These are phyloP conservation scores for Amanita jacksonii DNA, from an alignment of 768 basidiomycete genomes.

Conservation along the genomic window DNA sequence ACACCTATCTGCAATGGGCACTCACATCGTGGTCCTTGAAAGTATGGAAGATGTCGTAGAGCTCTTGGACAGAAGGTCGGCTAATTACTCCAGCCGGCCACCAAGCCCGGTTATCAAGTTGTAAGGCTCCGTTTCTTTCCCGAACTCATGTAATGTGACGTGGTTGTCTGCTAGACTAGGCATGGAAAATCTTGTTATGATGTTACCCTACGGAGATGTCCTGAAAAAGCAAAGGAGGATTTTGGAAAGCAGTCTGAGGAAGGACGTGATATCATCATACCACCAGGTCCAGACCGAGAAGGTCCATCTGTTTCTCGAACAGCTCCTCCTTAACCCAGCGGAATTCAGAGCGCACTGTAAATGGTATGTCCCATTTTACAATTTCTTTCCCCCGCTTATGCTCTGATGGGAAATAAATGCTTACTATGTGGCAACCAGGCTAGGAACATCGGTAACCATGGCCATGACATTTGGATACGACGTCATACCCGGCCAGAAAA, in stretches of 20 bases:
- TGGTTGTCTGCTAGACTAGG: neutral
- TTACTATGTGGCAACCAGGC: neutral
- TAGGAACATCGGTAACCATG: neutral
- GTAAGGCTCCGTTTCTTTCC: neutral
- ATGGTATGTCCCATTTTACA: neutral
- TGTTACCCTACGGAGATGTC: neutral
- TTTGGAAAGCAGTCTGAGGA: neutral
- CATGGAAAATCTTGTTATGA: neutral
- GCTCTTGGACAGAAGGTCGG: conserved; percentile 3
- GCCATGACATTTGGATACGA: conserved; percentile 4
- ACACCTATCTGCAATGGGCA: conserved; percentile 1
- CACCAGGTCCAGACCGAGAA: neutral
- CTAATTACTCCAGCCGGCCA: neutral
- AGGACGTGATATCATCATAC: neutral
- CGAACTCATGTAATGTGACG: too few relatives aligned
- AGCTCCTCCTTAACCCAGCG: neutral
- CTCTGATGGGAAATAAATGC: too few relatives aligned
- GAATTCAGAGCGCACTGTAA: neutral
- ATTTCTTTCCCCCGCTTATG: neutral
- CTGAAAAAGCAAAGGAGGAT: neutral
- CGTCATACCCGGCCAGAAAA: neutral
- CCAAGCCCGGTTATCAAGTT: neutral
- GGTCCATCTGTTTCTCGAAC: neutral
- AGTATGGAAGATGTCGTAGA: neutral
- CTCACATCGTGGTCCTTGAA: neutral